phyloP scores from a whole-genome alignment of 192 early-diverging fungal species.

The Polychytrium aggregatum region DNA sequence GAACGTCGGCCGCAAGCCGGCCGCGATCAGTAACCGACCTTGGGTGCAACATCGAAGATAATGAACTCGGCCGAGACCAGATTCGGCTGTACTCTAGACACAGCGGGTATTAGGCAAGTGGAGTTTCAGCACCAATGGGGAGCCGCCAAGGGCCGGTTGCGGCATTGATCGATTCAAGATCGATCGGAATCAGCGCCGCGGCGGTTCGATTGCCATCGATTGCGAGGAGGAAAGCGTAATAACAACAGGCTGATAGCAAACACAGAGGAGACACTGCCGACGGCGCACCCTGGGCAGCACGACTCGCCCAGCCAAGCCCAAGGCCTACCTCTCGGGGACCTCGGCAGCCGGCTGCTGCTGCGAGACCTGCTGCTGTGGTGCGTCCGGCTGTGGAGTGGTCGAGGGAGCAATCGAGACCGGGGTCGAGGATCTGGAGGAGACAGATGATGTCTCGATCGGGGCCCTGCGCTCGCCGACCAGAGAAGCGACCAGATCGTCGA shows the following conservation, averaged over 20 bases:
- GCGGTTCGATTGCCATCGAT: neutral
- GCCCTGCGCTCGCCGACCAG: constrained; percentile 61
- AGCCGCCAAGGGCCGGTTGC: neutral
- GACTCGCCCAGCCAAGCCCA: too few relatives aligned
- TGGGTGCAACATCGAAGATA: constrained; percentile 78
- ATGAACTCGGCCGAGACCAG: constrained; percentile 62
- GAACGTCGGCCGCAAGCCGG: too few relatives aligned
- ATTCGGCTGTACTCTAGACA: constrained; percentile 35
- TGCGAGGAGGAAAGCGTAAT: too few relatives aligned
- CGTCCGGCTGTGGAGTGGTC: neutral
- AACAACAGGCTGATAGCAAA: too few relatives aligned
- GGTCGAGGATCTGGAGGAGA: neutral
- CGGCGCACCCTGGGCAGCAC: too few relatives aligned
- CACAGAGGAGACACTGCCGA: too few relatives aligned
- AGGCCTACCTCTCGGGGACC: neutral
- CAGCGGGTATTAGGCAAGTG: constrained; percentile 3
- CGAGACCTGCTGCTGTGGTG: neutral
- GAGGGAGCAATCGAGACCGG: neutral
- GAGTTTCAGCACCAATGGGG: neutral
- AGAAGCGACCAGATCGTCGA: constrained; percentile 79
- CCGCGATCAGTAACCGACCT: constrained; percentile 43
- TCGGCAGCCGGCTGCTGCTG: neutral
- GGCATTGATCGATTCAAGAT: neutral
- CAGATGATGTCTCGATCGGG: constrained; percentile 5
- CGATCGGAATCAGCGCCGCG: neutral